phyloP scores from a whole-genome alignment of 176 grass and related monocot species.

The Oryza meridionalis region DNA sequence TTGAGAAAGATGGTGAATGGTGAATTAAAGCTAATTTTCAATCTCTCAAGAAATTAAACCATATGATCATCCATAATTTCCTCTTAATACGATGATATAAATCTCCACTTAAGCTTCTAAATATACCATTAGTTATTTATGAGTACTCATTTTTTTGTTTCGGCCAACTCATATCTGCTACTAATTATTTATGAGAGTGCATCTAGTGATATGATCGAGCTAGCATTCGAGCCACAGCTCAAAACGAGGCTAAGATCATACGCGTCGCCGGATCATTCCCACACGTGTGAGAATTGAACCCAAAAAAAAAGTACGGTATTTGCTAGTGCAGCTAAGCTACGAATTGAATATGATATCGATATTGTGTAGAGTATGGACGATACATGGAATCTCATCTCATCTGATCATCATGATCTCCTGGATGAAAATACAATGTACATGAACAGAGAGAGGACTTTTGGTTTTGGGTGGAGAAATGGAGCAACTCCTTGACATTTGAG shows the following conservation, averaged over 20 bases:
- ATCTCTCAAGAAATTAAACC: no score
- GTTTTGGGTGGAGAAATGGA: neutral
- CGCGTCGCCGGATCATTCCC: neutral
- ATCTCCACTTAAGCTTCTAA: no score
- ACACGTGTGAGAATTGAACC: neutral
- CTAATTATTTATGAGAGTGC: no score
- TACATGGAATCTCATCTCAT: constrained; percentile 20
- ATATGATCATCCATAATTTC: no score
- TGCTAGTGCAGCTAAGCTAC: neutral
- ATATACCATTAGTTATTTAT: no score
- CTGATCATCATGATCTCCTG: neutral
- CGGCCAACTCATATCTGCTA: no score
- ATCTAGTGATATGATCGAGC: neutral
- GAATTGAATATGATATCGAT: constrained; percentile 7
- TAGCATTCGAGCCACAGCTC: neutral
- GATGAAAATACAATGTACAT: constrained; percentile 18
- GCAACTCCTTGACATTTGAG: constrained; percentile 2
- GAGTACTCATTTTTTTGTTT: no score
- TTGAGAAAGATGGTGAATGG: no score
- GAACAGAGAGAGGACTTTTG: no score
- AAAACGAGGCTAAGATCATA: neutral
- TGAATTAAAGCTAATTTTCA: no score
- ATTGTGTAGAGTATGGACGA: no score
- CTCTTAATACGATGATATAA: no score
- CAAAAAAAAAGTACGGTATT: neutral